Evolutionary conservation across 805 yeast species (phyloP).

Genomic region (Candida orba): DNA sequence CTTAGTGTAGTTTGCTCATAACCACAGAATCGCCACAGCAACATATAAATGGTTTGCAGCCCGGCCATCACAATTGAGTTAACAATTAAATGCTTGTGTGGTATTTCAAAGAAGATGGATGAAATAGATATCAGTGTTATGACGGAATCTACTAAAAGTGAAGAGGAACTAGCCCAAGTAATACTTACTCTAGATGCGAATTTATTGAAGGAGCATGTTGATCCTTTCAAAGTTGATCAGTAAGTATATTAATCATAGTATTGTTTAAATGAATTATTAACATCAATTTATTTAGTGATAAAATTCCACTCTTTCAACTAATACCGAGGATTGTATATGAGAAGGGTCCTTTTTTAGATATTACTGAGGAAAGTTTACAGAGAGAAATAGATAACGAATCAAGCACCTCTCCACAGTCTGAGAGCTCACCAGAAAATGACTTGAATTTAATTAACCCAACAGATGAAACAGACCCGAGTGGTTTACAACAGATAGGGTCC

Average conservation of each 20-base stretch:
- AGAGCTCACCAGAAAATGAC: too few relatives aligned
- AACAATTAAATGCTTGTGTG: too few relatives aligned
- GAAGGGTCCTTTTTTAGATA: conserved; percentile 47
- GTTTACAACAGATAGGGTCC: too few relatives aligned
- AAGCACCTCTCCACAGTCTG: too few relatives aligned
- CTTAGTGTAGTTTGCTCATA: too few relatives aligned
- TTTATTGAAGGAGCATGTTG: conserved; percentile 20
- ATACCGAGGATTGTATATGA: conserved; percentile 54
- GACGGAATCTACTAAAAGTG: neutral
- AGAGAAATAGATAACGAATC: conserved; percentile 16
- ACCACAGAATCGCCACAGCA: too few relatives aligned
- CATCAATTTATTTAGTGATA: conserved; percentile 14
- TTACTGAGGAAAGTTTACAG: conserved; percentile 45
- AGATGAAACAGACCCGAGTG: too few relatives aligned
- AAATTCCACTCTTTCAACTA: conserved; percentile 43
- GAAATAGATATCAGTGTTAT: neutral
- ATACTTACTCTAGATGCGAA: conserved; percentile 18
- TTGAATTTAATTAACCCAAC: neutral
- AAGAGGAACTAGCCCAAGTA: conserved; percentile 12
- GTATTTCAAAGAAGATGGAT: too few relatives aligned
- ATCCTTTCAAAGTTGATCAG: conserved; percentile 20
- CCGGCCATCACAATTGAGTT: too few relatives aligned
- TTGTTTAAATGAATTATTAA: neutral
- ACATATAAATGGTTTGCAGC: too few relatives aligned
- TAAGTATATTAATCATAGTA: conserved; percentile 3